A percentile compares a stretch with the other conserved stretches of the same genome.
Conservation (phyloP, 768 basidiomycete genomes). For the Lyophyllum shimeji region DNA sequence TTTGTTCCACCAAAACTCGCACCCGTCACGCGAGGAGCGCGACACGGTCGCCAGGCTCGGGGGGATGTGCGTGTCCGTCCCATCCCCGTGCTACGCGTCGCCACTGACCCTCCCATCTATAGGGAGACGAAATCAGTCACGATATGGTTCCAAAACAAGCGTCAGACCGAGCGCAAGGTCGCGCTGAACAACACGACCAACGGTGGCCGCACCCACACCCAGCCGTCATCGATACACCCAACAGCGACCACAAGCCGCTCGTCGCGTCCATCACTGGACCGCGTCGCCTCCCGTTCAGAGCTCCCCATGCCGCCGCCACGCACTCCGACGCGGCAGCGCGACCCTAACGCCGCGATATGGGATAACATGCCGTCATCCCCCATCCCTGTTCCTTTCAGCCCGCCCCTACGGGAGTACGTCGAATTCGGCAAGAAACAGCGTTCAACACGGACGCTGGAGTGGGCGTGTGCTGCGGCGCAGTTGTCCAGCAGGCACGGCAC, state of each 20-base stretch:
- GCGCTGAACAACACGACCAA: slow-evolving; percentile 40
- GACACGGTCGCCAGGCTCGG: slow-evolving; percentile 61
- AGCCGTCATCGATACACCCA: slow-evolving; percentile 19
- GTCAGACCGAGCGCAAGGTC: slow-evolving; percentile 64
- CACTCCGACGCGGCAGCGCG: slow-evolving; percentile 37
- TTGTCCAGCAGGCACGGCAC: slow-evolving; percentile 43
- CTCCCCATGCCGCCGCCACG: slow-evolving; percentile 39
- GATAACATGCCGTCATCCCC: slow-evolving; percentile 68
- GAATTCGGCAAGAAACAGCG: slow-evolving; percentile 47
- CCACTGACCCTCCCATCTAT: slow-evolving; percentile 6
- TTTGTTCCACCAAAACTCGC: slow-evolving; percentile 69
- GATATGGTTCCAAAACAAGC: slow-evolving; percentile 87
- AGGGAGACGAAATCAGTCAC: slow-evolving; percentile 72
- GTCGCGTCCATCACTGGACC: slow-evolving; percentile 54
- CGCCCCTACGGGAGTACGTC: slow-evolving; percentile 45
- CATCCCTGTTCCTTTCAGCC: slow-evolving; percentile 51
- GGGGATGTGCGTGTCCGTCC: slow-evolving; percentile 53
- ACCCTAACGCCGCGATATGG: slow-evolving; percentile 41
- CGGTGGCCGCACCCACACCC: slow-evolving; percentile 20
- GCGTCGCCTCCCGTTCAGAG: slow-evolving; percentile 55
- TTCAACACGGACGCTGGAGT: slow-evolving; percentile 60
- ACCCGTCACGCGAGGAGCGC: slow-evolving; percentile 74
- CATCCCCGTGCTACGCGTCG: slow-evolving; percentile 5
- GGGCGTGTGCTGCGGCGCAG: slow-evolving; percentile 69
- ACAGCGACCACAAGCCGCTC: slow-evolving; percentile 27